A percentile compares a stretch with the other conserved stretches of the same genome.
Evolutionary conservation across 2,329 filamentous ascomycete species (phyloP).

Genomic region (Aspergillus ochraceus): DNA sequence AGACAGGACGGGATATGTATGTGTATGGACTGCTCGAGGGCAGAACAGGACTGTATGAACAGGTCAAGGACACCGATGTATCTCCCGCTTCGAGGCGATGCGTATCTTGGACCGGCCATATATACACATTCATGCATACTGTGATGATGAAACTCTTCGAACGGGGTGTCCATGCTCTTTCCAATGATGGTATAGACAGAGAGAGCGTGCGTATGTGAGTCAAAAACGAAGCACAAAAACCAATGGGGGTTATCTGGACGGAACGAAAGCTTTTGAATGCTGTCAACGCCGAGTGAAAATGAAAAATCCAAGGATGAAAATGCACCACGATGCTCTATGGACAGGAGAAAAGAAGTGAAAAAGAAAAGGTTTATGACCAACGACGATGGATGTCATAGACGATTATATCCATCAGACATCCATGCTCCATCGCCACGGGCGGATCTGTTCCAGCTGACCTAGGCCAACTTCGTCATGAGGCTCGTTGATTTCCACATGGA

Average conservation of each 20-base stretch:
- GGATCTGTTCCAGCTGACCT: slow-evolving; percentile 34
- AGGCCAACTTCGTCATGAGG: slow-evolving; percentile 28
- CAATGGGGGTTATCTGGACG: background rate
- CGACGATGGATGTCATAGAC: background rate
- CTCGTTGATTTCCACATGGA: slow-evolving; percentile 40
- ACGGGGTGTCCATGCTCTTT: background rate
- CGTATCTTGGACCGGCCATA: slow-evolving; percentile 12
- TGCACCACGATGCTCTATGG: background rate
- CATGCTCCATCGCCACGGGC: slow-evolving; percentile 47
- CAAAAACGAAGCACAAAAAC: slow-evolving; percentile 3
- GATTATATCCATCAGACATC: slow-evolving; percentile 32
- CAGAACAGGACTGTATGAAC: background rate
- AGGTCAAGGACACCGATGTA: background rate
- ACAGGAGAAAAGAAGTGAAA: background rate
- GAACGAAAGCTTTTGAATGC: slow-evolving; percentile 11
- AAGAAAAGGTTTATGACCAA: background rate
- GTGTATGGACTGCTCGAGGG: background rate
- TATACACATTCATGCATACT: slow-evolving; percentile 8
- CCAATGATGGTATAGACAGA: background rate
- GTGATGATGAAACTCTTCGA: background rate
- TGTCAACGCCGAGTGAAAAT: slow-evolving; percentile 11
- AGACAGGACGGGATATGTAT: background rate
- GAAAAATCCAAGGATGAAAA: slow-evolving; percentile 2
- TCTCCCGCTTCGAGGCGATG: background rate
- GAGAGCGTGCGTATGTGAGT: background rate